A percentile compares a stretch with the other conserved stretches of the same genome.
phyloP scores from a whole-genome alignment of 2,329 filamentous ascomycete genomes.

The Beauveria rudraprayagi region DNA sequence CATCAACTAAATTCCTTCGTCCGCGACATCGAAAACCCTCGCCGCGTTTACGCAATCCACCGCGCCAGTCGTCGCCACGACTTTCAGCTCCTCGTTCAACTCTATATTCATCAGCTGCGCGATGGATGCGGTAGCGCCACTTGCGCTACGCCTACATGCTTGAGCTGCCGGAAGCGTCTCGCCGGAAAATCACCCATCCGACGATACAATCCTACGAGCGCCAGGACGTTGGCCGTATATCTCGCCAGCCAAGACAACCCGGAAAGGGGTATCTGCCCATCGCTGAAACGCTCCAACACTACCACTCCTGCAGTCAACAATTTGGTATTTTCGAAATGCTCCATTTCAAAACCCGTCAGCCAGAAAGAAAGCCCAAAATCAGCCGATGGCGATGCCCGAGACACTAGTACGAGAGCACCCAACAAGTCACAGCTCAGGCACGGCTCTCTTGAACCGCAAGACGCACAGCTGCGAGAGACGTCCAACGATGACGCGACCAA shows the following conservation, averaged over 20 bases:
- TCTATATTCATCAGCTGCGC: conserved; percentile 70
- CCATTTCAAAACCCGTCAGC: conserved; percentile 26
- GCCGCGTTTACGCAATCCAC: conserved; percentile 52
- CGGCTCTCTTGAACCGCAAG: not conserved
- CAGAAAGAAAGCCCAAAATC: conserved; percentile 40
- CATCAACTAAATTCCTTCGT: conserved; percentile 46
- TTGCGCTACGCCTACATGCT: conserved; percentile 71
- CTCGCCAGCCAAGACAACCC: conserved; percentile 75
- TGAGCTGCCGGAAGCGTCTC: conserved; percentile 64
- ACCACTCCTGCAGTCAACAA: conserved; percentile 39
- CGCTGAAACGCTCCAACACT: conserved; percentile 34
- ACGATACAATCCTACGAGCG: conserved; percentile 73
- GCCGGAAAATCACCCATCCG: conserved; percentile 62
- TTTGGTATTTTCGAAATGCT: conserved; percentile 32
- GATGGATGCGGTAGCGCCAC: conserved; percentile 63
- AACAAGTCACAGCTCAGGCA: not conserved
- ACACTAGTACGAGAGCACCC: not conserved
- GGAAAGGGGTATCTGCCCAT: conserved; percentile 58
- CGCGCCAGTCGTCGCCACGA: conserved; percentile 52
- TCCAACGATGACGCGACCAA: not conserved
- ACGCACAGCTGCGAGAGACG: not conserved
- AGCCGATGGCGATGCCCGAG: conserved; percentile 24
- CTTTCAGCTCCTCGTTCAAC: conserved; percentile 60
- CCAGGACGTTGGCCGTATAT: conserved; percentile 70
- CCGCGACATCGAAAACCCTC: conserved; percentile 53